Evolutionary conservation across 2,329 filamentous ascomycete species (phyloP).

Genomic region (Colletotrichum neosansevieriae): DNA sequence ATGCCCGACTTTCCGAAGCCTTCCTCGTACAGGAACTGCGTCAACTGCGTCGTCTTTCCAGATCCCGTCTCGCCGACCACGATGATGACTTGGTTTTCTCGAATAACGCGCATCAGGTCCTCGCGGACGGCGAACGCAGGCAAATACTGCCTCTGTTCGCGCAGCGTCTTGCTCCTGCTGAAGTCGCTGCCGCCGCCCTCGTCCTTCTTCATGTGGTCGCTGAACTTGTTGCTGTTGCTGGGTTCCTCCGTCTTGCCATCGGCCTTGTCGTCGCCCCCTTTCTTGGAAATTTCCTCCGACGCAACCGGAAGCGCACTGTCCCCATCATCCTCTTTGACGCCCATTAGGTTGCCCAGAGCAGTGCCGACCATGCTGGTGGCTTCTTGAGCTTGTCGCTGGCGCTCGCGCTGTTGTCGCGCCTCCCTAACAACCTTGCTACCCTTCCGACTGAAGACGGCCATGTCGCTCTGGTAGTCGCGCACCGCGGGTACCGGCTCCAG

Average conservation of each 20-base stretch:
- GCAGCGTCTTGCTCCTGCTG: slow-evolving; percentile 89
- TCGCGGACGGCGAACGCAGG: slow-evolving; percentile 97
- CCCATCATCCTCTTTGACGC: slow-evolving; percentile 91
- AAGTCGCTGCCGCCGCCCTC: slow-evolving; percentile 89
- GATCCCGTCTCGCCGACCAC: slow-evolving; percentile 98
- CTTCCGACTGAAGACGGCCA: slow-evolving; percentile 97
- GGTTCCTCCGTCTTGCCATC: slow-evolving; percentile 55
- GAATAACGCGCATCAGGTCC: slow-evolving; percentile 89
- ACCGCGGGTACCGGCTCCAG: slow-evolving; percentile 94
- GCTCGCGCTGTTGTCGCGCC: slow-evolving; percentile 89
- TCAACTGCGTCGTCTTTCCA: slow-evolving; percentile 96
- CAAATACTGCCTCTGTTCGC: slow-evolving; percentile 91
- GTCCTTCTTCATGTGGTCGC: slow-evolving; percentile 87
- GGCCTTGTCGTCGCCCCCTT: slow-evolving; percentile 49
- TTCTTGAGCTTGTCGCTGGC: slow-evolving; percentile 93
- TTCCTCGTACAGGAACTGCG: slow-evolving; percentile 95
- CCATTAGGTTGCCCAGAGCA: slow-evolving; percentile 93
- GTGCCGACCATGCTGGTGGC: slow-evolving; percentile 95
- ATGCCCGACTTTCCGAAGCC: slow-evolving; percentile 89
- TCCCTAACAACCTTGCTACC: slow-evolving; percentile 95
- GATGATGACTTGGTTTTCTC: slow-evolving; percentile 97
- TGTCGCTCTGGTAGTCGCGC: slow-evolving; percentile 93
- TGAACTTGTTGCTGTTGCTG: slow-evolving; percentile 77
- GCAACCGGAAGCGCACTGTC: slow-evolving; percentile 87
- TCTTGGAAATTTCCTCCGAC: slow-evolving; percentile 75